Evolutionary conservation across 441 rosid genomes (phyloP), one percentile per base, ranked within the genome.

Genomic region (Francoa sonchifolia): DNA sequence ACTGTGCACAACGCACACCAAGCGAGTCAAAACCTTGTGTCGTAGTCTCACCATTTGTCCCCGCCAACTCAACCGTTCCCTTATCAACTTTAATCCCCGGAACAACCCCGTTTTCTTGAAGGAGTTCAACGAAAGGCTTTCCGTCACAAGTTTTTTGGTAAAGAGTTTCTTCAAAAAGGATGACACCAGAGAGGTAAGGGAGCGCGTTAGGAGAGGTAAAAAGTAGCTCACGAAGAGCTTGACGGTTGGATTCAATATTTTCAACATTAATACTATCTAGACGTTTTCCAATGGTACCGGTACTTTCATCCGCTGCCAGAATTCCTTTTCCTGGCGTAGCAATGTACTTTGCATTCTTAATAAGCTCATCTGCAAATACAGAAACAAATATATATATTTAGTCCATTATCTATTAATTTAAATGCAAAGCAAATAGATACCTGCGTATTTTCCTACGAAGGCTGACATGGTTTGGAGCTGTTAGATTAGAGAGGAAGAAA

Each of bases 231-330:
- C 95, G 88, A 7, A 84, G 88, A 28, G 88, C 74, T 67, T 89
- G 97, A 42, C 95, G 88, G 65, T 89, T 89, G 34, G 94, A 72
- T 63, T 84, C 95, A 1, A 79, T 62, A 52, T 89, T 89, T 60
- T 89, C 95, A 1, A 89, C 89, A 34, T 71, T 84, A 50, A 89
- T 82, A 73, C 97, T 63, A 11, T 94, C 42, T 3, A 84, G 71
- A 33, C 97, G 88, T 75, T 89, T 89, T 26, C 97, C 97, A 0
- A 89, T 84, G 55, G 97, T 89, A 54, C 97, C 97, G 0, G 94
- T 89, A 67, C 95, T 89, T 73, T 89, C 95, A 19, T 89, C 97
- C 1, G 97, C 95, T 0, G 97, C 97, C 62, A 89, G 54, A 43
- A 89, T 89, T 1, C 95, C 97, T 46, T 84, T 89, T 25, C 97